Conservation (phyloP, 352 stramenopile genomes). For the Phytophthora rubi region DNA sequence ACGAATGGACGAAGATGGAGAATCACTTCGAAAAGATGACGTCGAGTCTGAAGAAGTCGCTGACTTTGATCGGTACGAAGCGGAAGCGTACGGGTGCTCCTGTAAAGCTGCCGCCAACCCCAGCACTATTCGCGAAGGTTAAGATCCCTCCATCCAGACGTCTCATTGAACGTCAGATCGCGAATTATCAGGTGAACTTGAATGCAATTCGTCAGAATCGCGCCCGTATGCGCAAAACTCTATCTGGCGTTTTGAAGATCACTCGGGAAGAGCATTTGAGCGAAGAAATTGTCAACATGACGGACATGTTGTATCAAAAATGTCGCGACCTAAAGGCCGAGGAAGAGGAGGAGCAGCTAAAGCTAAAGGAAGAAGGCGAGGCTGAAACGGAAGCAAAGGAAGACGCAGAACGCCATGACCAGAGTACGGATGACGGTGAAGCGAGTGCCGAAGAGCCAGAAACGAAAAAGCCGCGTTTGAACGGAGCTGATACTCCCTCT, state of each 20-base stretch:
- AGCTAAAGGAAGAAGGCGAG: constrained; percentile 39
- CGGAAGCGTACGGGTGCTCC: constrained; percentile 33
- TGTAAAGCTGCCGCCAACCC: constrained; percentile 42
- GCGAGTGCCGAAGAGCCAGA: constrained; percentile 38
- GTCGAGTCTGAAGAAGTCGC: constrained; percentile 49
- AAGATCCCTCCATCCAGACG: constrained; percentile 71
- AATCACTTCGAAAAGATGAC: constrained; percentile 73
- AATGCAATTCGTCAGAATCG: constrained; percentile 56
- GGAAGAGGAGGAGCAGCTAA: constrained; percentile 49
- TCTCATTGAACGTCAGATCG: constrained; percentile 74
- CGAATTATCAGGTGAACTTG: constrained; percentile 70
- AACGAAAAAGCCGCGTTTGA: constrained; percentile 46
- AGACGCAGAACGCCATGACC: constrained; percentile 18
- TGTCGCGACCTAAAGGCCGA: constrained; percentile 59
- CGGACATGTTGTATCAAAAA: constrained; percentile 59
- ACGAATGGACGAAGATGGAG: constrained; percentile 83
- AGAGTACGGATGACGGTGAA: constrained; percentile 16
- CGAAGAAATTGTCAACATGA: constrained; percentile 58
- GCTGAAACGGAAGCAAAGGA: constrained; percentile 28
- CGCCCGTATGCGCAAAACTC: constrained; percentile 52
- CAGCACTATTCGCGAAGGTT: constrained; percentile 54
- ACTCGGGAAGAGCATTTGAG: constrained; percentile 64
- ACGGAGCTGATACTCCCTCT: constrained; percentile 7
- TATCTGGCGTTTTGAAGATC: constrained; percentile 66
- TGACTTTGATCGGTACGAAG: constrained; percentile 60